These are phyloP conservation scores for Striga hermonthica DNA, from an alignment of 305 asterid species.

Conservation along the genomic window DNA sequence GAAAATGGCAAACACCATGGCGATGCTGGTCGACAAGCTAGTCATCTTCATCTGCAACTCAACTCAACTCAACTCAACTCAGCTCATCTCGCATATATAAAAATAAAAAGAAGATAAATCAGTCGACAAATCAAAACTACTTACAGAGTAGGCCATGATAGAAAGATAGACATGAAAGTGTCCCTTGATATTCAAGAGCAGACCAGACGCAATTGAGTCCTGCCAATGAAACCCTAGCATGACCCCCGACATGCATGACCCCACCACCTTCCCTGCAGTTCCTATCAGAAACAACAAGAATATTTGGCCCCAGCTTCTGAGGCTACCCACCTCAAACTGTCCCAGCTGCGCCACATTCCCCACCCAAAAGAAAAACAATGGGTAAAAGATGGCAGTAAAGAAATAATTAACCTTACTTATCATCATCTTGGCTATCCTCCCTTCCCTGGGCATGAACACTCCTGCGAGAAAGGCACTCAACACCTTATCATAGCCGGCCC, in stretches of 20 bases:
- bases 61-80: background rate
- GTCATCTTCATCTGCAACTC: slow-evolving; percentile 54
- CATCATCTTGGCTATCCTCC: slow-evolving; percentile 77
- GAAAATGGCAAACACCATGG: slow-evolving; percentile 59
- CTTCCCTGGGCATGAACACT: slow-evolving; percentile 84
- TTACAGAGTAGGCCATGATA: slow-evolving; percentile 52
- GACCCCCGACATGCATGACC: slow-evolving; percentile 61
- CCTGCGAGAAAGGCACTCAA: slow-evolving; percentile 84
- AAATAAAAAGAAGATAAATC: background rate
- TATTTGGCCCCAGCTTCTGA: slow-evolving; percentile 48
- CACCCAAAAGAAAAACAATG: slow-evolving; percentile 85
- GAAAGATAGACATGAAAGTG: slow-evolving; percentile 85
- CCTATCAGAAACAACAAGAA: slow-evolving; percentile 44
- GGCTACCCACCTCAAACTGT: slow-evolving; percentile 37
- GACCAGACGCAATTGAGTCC: slow-evolving; percentile 74
- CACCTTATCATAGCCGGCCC: slow-evolving; percentile 47
- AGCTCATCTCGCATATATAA: background rate
- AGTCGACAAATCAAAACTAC: slow-evolving; percentile 13
- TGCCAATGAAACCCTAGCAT: slow-evolving; percentile 84
- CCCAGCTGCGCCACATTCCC: slow-evolving; percentile 55
- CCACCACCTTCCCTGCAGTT: slow-evolving; percentile 61
- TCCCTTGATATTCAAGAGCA: slow-evolving; percentile 79
- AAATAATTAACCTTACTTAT: slow-evolving; percentile 69
- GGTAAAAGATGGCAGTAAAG: slow-evolving; percentile 62
- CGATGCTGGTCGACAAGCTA: slow-evolving; percentile 53